These are phyloP conservation scores for Panaeolus papilionaceus DNA, from an alignment of 768 basidiomycete species.

Conservation along the genomic window DNA sequence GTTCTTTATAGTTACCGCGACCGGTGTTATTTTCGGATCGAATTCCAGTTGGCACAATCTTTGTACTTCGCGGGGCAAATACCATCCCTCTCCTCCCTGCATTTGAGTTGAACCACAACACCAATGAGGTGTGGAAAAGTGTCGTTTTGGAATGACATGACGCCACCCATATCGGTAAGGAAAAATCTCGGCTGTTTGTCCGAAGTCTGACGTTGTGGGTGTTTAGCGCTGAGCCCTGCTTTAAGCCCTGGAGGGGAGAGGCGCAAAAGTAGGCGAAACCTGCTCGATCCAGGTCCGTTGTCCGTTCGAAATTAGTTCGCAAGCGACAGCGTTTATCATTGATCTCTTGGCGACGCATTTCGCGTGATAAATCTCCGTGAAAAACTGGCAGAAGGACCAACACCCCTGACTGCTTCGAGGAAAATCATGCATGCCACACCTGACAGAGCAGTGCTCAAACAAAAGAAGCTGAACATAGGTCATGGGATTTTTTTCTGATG, in stretches of 20 bases:
- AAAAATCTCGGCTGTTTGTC: conserved; percentile 13
- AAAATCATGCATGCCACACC: neutral
- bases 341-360: conserved; percentile 21
- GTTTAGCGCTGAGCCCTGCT: conserved; percentile 12
- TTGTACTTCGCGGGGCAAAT: neutral
- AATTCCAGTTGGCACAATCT: neutral
- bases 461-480: neutral
- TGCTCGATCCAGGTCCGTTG: conserved; percentile 7
- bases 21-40: neutral
- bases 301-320: conserved; percentile 4
- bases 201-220: conserved; percentile 12
- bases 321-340: conserved; percentile 12
- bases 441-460: neutral
- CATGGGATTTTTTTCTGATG: neutral
- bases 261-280: neutral
- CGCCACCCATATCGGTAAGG: conserved; percentile 10
- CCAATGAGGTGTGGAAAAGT: neutral
- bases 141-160: neutral
- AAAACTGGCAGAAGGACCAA: conserved; percentile 5
- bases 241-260: neutral
- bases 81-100: too few relatives aligned
- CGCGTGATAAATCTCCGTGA: conserved; percentile 23
- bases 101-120: too few relatives aligned
- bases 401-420: conserved; percentile 12
- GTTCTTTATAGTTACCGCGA: conserved; percentile 1